Evolutionary conservation across 331 rosid genomes (phyloP), one percentile per base, ranked within the genome.

Genomic region (Quercus phellos): DNA sequence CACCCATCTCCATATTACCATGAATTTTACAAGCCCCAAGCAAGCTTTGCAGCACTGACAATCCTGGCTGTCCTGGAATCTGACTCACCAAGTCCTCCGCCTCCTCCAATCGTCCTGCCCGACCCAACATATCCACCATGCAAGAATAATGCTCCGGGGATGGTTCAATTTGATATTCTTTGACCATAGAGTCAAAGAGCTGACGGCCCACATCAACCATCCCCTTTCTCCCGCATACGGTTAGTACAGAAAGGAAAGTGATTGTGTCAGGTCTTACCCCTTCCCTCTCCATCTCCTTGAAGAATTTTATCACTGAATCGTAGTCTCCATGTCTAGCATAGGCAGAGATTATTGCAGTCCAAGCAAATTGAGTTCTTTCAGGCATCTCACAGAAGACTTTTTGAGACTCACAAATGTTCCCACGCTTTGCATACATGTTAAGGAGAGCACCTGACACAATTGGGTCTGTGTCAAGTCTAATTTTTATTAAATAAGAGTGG

Each of bases 351-450:
- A 92, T 84, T 68, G 97, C 93, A 0, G 97, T 94, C 97, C 98
- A 92, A 78, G 95, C 84, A 81, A 86, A 86, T 73, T 83, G 86
- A 55, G 88, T 89, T 82, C 64, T 88, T 38, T 84, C 81, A 55
- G 90, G 88, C 26, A 84, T 80, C 71, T 94, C 97, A 0, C 67
- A 27, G 74, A 94, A 94, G 19, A 92, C 94, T 85, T 81, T 88
- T 55, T 84, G 86, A 34, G 97, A 90, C 77, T 92, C 97, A 0
- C 59, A 66, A 68, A 92, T 92, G 86, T 83, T 79, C 70, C 99
- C 99, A n/a, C 95, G 90, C 82, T 94, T 92, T 78, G 95, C 97
- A 85, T 90, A 94, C 97, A 94, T 92, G 81, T 92, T 92, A 67
- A 90, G 91, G 51, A 92, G 95, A 43, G 95, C 91, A 63, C 90